Evolutionary conservation across 2,329 filamentous ascomycete species (phyloP), one percentile per base, ranked within the genome.

Genomic region (Claviceps capensis): DNA sequence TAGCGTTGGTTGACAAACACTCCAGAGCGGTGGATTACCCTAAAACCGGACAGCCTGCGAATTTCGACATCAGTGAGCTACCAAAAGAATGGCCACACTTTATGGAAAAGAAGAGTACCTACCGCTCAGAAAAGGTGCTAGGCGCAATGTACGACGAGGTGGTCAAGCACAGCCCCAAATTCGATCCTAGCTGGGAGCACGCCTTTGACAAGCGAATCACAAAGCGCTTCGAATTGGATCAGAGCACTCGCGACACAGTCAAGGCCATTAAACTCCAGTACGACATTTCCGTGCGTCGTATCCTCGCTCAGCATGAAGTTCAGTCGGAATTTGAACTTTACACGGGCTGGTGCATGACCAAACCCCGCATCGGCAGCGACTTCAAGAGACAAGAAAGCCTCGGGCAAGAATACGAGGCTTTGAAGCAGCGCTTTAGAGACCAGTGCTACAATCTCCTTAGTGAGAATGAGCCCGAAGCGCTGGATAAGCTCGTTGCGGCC

Each of bases 11-110:
- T 2, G 71, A 77, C 8, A 70, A 97, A 2, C 93, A 98, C 64
- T 97, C 93, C 0, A 81, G 83, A 59, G 91, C 93, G 0, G 93
- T 98, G 1, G 93, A 98, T 65, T 98, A 93, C 63, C 83, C 87
- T 45, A 98, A 98, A 69, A 91, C 88, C 1, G 93, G 93, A 0
- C 76, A 84, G 9, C 79, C 86, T 0, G 91, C 90, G 0, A 69
- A 75, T 19, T 85, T 95, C 72, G 71, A 73, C 6, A 68, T 70
- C 41, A 69, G 74, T 0, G 70, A 93, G 4, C 71, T 73, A n/a
- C 82, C 86, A 0, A 71, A 60, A 5, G 69, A 60, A 51, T 95
- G 81, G 78, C 93, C 89, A 0, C 91, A 96, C 64, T 97, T 91
- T 63, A 91, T 94, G 83, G 85, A 89, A 63, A 88, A 83, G 62